Percentiles rank a stretch among this genome's conserved stretches.
These are phyloP conservation scores for Mycena leptocephala DNA, from an alignment of 768 basidiomycete genomes.

Conservation along the genomic window DNA sequence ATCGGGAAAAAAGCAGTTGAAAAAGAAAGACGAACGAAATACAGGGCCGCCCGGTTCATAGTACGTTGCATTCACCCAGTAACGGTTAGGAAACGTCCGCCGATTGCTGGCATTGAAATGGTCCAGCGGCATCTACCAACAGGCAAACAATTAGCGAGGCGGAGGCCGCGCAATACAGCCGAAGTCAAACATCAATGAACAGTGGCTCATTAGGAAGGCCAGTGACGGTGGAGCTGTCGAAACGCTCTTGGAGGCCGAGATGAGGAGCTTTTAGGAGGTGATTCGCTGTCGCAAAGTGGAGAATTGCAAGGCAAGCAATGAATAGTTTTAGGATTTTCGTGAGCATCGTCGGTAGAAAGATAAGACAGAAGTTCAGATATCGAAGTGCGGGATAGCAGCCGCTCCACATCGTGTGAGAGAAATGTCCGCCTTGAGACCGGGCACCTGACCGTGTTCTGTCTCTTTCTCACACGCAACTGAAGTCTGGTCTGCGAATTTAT, in stretches of 20 bases:
- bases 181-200: conserved; percentile 28
- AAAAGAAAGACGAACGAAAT: conserved; percentile 52
- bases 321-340: neutral
- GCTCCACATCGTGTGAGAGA: neutral
- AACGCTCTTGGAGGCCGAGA: conserved; percentile 30
- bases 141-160: neutral
- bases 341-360: neutral
- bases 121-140: conserved; percentile 61
- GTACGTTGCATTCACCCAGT: conserved; percentile 66
- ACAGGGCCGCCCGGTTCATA: conserved; percentile 65
- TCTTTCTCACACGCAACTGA: neutral
- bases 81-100: conserved; percentile 61
- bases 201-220: conserved; percentile 18
- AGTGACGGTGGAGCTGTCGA: neutral
- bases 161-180: neutral
- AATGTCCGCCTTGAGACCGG: neutral
- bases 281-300: neutral
- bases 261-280: conserved; percentile 23
- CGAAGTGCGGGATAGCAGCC: neutral
- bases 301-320: neutral
- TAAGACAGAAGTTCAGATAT: conserved; percentile 20
- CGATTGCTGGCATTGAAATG: conserved; percentile 55
- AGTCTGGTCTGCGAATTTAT: neutral
- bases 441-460: conserved; percentile 21
- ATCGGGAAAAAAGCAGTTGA: neutral